A percentile compares a stretch with the other conserved stretches of the same genome.
Evolutionary conservation across 257 asterid species (phyloP).

Genomic region (Ilex aquifolium): DNA sequence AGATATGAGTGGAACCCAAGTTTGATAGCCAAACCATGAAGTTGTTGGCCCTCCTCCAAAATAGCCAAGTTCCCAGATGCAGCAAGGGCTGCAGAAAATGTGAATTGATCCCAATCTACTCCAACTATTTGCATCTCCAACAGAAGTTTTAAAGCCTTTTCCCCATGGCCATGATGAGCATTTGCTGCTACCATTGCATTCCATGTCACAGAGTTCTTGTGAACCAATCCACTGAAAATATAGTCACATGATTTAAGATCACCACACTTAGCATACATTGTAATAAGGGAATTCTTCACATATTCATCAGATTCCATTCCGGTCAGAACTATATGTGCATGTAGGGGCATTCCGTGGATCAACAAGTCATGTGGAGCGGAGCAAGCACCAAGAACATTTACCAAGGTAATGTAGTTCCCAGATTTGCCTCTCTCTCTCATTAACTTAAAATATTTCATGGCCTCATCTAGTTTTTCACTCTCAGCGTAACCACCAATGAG

Average conservation of each 20-base stretch:
- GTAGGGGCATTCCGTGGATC: conserved; percentile 62
- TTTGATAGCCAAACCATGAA: conserved; percentile 62
- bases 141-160: conserved; percentile 69
- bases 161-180: conserved; percentile 66
- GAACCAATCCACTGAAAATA: conserved; percentile 39
- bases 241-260: conserved; percentile 59
- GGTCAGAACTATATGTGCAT: conserved; percentile 41
- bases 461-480: conserved; percentile 43
- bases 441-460: conserved; percentile 37
- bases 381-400: conserved; percentile 62
- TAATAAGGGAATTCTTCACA: conserved; percentile 68
- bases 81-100: conserved; percentile 72
- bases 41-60: conserved; percentile 67
- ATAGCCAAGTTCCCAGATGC: conserved; percentile 69
- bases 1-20: conserved; percentile 47
- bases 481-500: conserved; percentile 68
- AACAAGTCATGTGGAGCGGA: conserved; percentile 41
- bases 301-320: conserved; percentile 63
- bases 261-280: conserved; percentile 83
- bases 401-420: conserved; percentile 68
- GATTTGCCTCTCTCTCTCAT: conserved; percentile 43
- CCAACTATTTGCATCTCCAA: conserved; percentile 71
- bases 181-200: conserved; percentile 77
- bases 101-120: conserved; percentile 63
- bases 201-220: conserved; percentile 62